Evolutionary conservation across 2,329 filamentous ascomycete genomes (phyloP).

Genomic region (Epicoccum nigrum): DNA sequence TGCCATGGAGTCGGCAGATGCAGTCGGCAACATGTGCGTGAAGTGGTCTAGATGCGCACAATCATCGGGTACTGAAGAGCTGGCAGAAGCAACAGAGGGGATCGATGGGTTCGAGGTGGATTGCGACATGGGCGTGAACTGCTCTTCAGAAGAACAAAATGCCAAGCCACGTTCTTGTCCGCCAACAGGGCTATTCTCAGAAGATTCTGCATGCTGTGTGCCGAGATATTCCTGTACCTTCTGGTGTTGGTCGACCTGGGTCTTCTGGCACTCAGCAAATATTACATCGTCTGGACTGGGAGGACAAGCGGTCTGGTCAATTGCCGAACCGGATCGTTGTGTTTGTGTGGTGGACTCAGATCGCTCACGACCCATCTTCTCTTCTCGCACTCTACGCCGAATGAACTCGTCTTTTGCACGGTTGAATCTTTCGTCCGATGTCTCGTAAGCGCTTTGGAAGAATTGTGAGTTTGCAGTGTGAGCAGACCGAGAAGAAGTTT

Average conservation of each 20-base stretch:
- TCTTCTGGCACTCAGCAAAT: slow-evolving; percentile 33
- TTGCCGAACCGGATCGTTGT: slow-evolving; percentile 34
- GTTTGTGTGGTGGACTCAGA: slow-evolving; percentile 29
- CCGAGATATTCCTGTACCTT: slow-evolving; percentile 42
- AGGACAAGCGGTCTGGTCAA: slow-evolving; percentile 50
- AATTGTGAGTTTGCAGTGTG: slow-evolving; percentile 17
- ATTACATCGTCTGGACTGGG: slow-evolving; percentile 55
- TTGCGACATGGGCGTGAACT: slow-evolving; percentile 56
- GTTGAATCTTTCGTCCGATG: slow-evolving; percentile 41
- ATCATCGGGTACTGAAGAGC: slow-evolving; percentile 52
- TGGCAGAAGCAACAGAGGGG: slow-evolving; percentile 57
- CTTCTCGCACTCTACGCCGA: slow-evolving; percentile 43
- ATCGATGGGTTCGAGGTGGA: slow-evolving; percentile 59
- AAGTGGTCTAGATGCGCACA: slow-evolving; percentile 29
- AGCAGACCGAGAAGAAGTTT: slow-evolving; percentile 14
- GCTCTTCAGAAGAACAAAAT: slow-evolving; percentile 57
- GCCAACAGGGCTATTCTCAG: slow-evolving; percentile 51
- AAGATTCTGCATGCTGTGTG: slow-evolving; percentile 38
- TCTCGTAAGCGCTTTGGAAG: slow-evolving; percentile 26
- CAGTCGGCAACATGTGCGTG: slow-evolving; percentile 28
- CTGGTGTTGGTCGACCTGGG: slow-evolving; percentile 34
- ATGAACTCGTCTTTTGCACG: slow-evolving; percentile 49
- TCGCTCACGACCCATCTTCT: slow-evolving; percentile 35
- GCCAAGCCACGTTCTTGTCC: slow-evolving; percentile 38
- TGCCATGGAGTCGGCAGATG: slow-evolving; percentile 47